Base-by-base conservation (phyloP, 257 asterid species). In the Nemophila menziesii region DNA sequence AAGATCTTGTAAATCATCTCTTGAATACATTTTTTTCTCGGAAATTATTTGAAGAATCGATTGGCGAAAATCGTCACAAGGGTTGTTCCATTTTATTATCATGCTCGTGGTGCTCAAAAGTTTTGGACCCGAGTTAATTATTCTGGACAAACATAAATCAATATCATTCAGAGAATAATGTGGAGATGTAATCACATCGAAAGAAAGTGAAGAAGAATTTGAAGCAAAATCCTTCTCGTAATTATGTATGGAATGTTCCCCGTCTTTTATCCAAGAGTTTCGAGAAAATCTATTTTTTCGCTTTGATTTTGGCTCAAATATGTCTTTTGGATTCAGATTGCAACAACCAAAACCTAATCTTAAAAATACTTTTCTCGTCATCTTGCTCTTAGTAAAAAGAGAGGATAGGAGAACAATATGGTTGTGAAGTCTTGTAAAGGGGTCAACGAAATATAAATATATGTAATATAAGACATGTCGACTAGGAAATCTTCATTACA, bases 41-140 rank as follows among this genome's bases (percentile, higher is more conserved):
- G 56, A 12, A 8, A 85, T 80, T 93, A 85, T 81, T 10, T 73
- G 92, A n/a, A 80, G 54, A 87, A 85, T 80, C 8, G 95, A 85
- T 14, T 60, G 61, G 5, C 80, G 72, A 60, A 85, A 85, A 71
- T 85, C 95, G 1, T n/a, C 47, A 39, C 68, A 78, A 16, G 93
- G 93, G 58, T 85, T 75, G 11, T 69, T 64, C n/a, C 93, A 77
- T 13, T 80, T 78, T 44, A 74, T 80, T 4, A 80, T 68, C 5
- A 84, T 56, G 14, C 90, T 90, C 16, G 70, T 39, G 50, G 79
- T 77, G 51, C 65, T 75, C 4, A 52, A 50, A 49, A 83, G 56
- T 51, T 69, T 70, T 13, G 55, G 54, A 34, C 51, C 20, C 9
- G 61, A 44, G 21, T 17, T 21, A 16, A 20, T 40, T 54, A 29